Evolutionary conservation across 306 rosid genomes (phyloP).

Genomic region (Casuarina cunninghamiana): DNA sequence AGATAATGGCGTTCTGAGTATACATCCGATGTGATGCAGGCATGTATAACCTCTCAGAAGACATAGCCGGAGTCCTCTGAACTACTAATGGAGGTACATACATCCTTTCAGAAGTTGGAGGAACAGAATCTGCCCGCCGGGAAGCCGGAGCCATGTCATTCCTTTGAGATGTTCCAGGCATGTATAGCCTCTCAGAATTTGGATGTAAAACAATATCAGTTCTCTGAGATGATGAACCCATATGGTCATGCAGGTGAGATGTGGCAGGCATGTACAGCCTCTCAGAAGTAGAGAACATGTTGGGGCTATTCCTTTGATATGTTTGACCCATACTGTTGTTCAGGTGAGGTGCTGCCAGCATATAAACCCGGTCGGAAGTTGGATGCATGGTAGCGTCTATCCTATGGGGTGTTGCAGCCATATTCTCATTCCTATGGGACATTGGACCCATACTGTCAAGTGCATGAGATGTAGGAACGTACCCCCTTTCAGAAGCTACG

Average conservation of each 20-base stretch:
- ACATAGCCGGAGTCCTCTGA: conserved; percentile 34
- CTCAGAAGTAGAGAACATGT: conserved; percentile 41
- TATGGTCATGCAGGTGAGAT: conserved; percentile 29
- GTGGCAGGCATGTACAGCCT: conserved; percentile 35
- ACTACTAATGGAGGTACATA: conserved; percentile 34
- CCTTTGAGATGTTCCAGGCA: conserved; percentile 44
- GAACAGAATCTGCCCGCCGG: conserved; percentile 36
- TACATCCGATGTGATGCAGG: conserved; percentile 50
- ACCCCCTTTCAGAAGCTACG: conserved; percentile 1
- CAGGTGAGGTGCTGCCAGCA: conserved; percentile 34
- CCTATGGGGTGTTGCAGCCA: conserved; percentile 26
- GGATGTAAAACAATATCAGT: conserved; percentile 39
- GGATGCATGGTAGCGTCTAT: conserved; percentile 25
- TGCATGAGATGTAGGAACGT: not conserved
- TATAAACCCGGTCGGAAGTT: conserved; percentile 31
- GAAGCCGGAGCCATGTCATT: conserved; percentile 39
- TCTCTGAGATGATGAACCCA: conserved; percentile 41
- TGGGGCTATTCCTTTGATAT: conserved; percentile 24
- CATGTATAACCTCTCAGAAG: conserved; percentile 46
- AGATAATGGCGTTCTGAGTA: conserved; percentile 41
- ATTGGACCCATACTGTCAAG: conserved; percentile 23
- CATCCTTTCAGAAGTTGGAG: conserved; percentile 42
- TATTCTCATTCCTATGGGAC: conserved; percentile 19
- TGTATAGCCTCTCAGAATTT: conserved; percentile 40
- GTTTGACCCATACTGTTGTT: conserved; percentile 36